Base-by-base conservation (phyloP, 768 basidiomycete species). In the Pleurotus pulmonarius region DNA sequence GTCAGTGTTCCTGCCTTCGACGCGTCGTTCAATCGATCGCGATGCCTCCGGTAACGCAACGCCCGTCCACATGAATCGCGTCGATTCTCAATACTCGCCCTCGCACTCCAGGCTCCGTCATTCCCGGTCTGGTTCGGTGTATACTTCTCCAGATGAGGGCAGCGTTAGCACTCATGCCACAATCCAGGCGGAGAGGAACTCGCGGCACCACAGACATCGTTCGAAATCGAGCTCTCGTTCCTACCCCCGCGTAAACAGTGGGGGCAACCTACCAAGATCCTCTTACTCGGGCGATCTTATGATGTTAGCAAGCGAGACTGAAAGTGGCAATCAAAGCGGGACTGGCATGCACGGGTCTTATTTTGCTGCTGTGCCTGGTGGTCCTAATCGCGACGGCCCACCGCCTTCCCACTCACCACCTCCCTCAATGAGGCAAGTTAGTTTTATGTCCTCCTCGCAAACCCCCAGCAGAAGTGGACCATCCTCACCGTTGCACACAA, bases 1-100 rank as follows among this genome's bases (percentile, higher is more conserved):
- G 37, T 70, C 71, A 26, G 46, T 81, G 5, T 78, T 80, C 60
- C 62, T 74, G 40, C 61, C 68, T 16, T 59, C 59, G 41, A 58
- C 70, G 37, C 18, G 59, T 56, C 25, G 49, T 44, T 54, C 61
- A 2, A 43, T 20, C 41, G 51, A 53, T 49, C 25, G 16, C 15
- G 38, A 48, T 39, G 25, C 49, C 43, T 48, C 60, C 13, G 39
- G 16, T 18, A 41, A 49, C 26, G 48, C 22, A 29, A 49, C 22
- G 13, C 51, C 51, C 29, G 29, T 34, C 2, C 29, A 34, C 22
- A 39, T 53, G 9, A 34, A 38, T 16, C 51, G 51, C 16, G 51
- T 26, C 26, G 51, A 53, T 12, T 53, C 49, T 34, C 29, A 34
- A 11, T 9, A 34, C 29, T 34, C 29, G 11, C 16, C 51, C n/a